These are phyloP conservation scores for Monosporascus ibericus DNA, from an alignment of 2,329 filamentous ascomycete genomes.

Conservation along the genomic window DNA sequence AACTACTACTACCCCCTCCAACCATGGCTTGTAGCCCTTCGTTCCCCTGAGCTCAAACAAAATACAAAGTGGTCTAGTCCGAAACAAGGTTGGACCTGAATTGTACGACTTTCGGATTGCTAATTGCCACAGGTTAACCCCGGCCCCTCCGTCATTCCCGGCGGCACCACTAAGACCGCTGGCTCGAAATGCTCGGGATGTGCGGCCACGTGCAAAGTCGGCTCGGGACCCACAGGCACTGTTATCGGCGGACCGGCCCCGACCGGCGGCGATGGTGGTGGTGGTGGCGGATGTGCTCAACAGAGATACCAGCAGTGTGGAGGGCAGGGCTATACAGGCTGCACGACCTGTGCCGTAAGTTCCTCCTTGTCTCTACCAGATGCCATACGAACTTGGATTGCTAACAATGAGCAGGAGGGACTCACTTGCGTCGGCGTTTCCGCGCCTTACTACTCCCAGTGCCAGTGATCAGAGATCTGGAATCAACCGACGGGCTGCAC, in stretches of 20 bases:
- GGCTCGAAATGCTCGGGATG: conserved; percentile 35
- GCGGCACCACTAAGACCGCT: conserved; percentile 34
- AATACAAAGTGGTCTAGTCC: too few relatives aligned
- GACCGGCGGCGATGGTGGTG: conserved; percentile 9
- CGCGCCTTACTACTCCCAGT: conserved; percentile 34
- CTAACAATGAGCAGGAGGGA: conserved; percentile 19
- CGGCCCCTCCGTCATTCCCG: conserved; percentile 34
- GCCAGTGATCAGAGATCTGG: conserved; percentile 5
- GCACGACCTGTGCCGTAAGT: conserved; percentile 33
- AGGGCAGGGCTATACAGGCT: conserved; percentile 34
- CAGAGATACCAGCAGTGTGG: conserved; percentile 33
- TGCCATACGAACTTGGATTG: not conserved
- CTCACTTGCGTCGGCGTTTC: conserved; percentile 30
- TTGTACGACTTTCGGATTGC: not conserved
- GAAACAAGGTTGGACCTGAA: not conserved
- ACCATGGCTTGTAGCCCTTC: too few relatives aligned
- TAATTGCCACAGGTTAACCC: conserved; percentile 25
- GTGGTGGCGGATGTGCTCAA: conserved; percentile 24
- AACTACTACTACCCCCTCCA: too few relatives aligned
- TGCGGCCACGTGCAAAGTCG: conserved; percentile 31
- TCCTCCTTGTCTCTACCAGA: not conserved
- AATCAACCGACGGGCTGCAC: too few relatives aligned
- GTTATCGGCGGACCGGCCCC: conserved; percentile 14
- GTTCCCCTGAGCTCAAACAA: too few relatives aligned
- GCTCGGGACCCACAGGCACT: conserved; percentile 23